phyloP scores from a whole-genome alignment of 805 yeast species.

The Metschnikowia matae region DNA sequence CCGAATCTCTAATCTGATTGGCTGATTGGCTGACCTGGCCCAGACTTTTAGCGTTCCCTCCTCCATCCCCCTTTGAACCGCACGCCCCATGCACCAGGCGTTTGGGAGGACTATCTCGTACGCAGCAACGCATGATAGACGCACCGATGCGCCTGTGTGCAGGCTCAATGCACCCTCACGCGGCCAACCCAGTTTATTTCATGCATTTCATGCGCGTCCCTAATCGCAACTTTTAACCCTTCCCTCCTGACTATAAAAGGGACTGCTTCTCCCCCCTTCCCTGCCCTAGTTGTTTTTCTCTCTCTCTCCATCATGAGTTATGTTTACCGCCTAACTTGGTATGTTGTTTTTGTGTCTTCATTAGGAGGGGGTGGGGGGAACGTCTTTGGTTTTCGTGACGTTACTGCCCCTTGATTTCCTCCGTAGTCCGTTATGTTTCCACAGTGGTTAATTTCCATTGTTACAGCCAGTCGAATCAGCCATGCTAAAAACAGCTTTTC shows the following conservation, averaged over 20 bases:
- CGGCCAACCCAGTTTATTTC: not conserved
- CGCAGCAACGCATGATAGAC: constrained; percentile 1
- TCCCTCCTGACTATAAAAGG: not conserved
- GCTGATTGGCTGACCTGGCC: not conserved
- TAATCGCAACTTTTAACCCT: constrained; percentile 3
- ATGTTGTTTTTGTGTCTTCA: constrained; percentile 2
- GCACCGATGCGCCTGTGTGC: constrained; percentile 5
- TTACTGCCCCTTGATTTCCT: too few relatives aligned
- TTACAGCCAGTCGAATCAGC: too few relatives aligned
- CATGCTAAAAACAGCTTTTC: too few relatives aligned
- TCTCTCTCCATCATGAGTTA: constrained; percentile 6
- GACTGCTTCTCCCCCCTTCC: not conserved
- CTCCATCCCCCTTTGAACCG: not conserved
- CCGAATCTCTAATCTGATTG: too few relatives aligned
- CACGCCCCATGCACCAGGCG: constrained; percentile 1
- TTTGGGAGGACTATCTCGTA: not conserved
- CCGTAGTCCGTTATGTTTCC: too few relatives aligned
- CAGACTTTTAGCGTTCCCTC: too few relatives aligned
- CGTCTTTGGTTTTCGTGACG: too few relatives aligned
- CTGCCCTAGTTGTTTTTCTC: not conserved
- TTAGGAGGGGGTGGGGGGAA: too few relatives aligned
- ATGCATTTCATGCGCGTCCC: constrained; percentile 6
- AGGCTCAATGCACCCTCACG: not conserved
- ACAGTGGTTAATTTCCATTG: too few relatives aligned
- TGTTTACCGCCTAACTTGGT: constrained; percentile 9